phyloP scores from a whole-genome alignment of 176 grass and related monocot species.

The Eragrostis nindensis region DNA sequence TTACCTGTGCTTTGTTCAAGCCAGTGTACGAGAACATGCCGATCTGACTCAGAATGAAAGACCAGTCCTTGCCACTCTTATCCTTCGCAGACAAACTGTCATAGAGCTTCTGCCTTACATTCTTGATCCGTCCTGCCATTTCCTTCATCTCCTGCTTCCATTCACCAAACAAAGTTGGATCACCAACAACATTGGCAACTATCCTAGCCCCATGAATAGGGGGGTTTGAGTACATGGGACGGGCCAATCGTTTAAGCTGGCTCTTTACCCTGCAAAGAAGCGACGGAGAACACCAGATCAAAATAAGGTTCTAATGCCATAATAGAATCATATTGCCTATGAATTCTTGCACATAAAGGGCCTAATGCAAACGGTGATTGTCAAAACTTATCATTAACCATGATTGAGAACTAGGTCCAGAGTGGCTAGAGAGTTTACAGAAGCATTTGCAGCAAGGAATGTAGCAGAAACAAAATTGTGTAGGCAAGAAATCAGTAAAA shows the following conservation, averaged over 20 bases:
- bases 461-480: background rate
- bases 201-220: slow-evolving; percentile 89
- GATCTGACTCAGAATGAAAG: slow-evolving; percentile 91
- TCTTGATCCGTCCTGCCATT: slow-evolving; percentile 95
- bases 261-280: slow-evolving; percentile 81
- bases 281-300: background rate
- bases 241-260: slow-evolving; percentile 92
- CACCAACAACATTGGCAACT: slow-evolving; percentile 92
- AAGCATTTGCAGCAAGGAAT: background rate
- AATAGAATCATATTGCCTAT: background rate
- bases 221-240: slow-evolving; percentile 96
- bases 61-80: slow-evolving; percentile 91
- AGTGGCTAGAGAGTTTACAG: background rate
- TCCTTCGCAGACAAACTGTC: slow-evolving; percentile 75
- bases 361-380: too few relatives aligned
- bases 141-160: slow-evolving; percentile 94
- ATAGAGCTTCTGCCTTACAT: slow-evolving; percentile 84
- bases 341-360: background rate
- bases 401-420: background rate
- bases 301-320: background rate
- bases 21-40: slow-evolving; percentile 99
- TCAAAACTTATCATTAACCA: background rate
- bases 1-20: slow-evolving; percentile 84
- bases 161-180: slow-evolving; percentile 82
- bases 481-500: background rate